A percentile compares a stretch with the other conserved stretches of the same genome.
Evolutionary conservation across 2,329 filamentous ascomycete species (phyloP).

Genomic region (Colletotrichum lupini): DNA sequence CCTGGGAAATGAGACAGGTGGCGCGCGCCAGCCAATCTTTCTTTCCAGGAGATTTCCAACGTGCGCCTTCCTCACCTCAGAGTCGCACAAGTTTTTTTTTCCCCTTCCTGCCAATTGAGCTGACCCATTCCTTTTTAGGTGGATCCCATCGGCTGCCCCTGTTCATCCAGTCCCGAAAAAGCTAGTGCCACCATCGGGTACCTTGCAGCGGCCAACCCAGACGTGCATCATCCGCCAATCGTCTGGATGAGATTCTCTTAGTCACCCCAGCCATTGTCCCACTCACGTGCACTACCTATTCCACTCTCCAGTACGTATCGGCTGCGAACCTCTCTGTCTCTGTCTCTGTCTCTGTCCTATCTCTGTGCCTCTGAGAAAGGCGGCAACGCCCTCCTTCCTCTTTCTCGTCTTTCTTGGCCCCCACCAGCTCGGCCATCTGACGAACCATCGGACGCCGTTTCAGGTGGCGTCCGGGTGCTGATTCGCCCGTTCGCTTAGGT

Average conservation of each 20-base stretch:
- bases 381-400: background rate
- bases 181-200: conserved; percentile 21
- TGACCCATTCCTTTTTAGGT: background rate
- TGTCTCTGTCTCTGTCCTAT: no score
- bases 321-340: background rate
- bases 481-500: conserved; percentile 13
- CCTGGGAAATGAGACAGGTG: conserved; percentile 29
- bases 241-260: background rate
- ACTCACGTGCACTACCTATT: background rate
- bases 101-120: no score
- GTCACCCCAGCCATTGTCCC: background rate
- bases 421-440: conserved; percentile 15
- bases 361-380: no score
- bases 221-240: conserved; percentile 30
- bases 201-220: conserved; percentile 33
- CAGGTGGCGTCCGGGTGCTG: conserved; percentile 18
- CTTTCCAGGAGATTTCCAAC: conserved; percentile 16
- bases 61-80: background rate
- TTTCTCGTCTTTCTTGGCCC: background rate
- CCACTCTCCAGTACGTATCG: background rate
- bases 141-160: background rate
- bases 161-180: background rate
- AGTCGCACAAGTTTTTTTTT: background rate
- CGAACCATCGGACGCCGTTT: conserved; percentile 32
- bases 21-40: conserved; percentile 15